Evolutionary conservation across 2,329 filamentous ascomycete species (phyloP), one percentile per base, ranked within the genome.

Genomic region (Scedosporium apiospermum): DNA sequence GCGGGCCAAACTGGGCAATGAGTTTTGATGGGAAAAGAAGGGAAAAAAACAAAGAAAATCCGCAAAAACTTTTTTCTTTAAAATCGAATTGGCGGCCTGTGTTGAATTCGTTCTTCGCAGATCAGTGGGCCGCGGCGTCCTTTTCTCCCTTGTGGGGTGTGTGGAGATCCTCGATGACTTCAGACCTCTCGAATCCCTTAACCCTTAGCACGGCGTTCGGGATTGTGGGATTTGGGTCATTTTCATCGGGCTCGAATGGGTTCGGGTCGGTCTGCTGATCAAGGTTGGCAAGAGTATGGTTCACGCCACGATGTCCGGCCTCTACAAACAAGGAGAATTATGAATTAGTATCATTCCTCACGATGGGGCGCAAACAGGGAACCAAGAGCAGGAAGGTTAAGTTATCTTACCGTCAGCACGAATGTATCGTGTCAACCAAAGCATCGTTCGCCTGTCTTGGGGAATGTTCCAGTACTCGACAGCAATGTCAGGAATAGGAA

Each of bases 381-480:
- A 3, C 3, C 10, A 12, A 44, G 6, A 34, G 5, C 7, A 57
- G 44, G 42, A 12, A 6, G 14, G 6, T 18, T 3, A 30, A 55
- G 34, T 18, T 23, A 30, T 64, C 66, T 63, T 38, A 69, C 67
- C 62, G 63, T 93, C 90, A n/a, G 89, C 90, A 34, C 93, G 84
- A 67, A 97, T 90, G 73, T 98, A 97, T 60, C 95, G 77, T 61
- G 98, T 81, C 65, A 98, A 76, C 70, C 98, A 91, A 69, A 82
- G 84, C 90, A 99, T 96, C 1, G 86, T 90, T 27, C 88, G 83
- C 63, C 88, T 80, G 2, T 86, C 89, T 72, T 96, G 88, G 0
- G 93, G 92, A 87, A 99, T 97, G 51, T 90, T 86, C 91, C 93
- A 99, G 76, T 99, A 99, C 72, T 76, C 82, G 58, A 97, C 76